Conservation (phyloP, 2,329 filamentous ascomycete species). For the Cladosporium oxysporum region DNA sequence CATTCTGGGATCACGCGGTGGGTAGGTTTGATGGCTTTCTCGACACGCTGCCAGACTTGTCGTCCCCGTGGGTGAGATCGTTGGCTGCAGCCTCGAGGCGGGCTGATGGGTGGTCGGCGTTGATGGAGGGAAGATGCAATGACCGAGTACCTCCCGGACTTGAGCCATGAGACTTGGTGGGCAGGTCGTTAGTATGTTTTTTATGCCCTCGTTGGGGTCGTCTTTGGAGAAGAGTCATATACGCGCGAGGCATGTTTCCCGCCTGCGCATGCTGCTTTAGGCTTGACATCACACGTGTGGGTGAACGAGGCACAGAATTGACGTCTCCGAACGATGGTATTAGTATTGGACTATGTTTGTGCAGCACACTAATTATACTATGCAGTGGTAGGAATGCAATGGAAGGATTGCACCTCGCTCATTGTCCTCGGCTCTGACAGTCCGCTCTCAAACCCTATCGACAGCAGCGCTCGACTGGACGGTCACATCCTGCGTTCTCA, state of each 20-base stretch:
- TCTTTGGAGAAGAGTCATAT: not conserved
- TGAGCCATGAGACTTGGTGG: not conserved
- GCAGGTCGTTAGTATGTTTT: not conserved
- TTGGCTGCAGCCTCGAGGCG: not conserved
- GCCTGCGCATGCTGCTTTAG: not conserved
- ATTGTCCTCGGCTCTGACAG: not conserved
- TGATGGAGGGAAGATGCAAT: not conserved
- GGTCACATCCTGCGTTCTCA: constrained; percentile 9
- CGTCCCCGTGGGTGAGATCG: constrained; percentile 1
- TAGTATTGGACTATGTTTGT: not conserved
- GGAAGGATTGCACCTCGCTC: not conserved
- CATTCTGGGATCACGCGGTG: not conserved
- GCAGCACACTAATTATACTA: not conserved
- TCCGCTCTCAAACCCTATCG: not conserved
- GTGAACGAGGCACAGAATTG: not conserved
- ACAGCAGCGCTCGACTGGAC: constrained; percentile 1
- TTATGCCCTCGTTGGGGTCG: not conserved
- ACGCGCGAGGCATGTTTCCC: not conserved
- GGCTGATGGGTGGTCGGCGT: not conserved
- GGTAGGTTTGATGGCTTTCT: not conserved
- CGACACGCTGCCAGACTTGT: not conserved
- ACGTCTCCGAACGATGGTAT: not conserved
- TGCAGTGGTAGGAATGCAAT: not conserved
- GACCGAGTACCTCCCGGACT: not conserved
- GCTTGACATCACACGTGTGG: not conserved